Percentiles rank a stretch among this genome's conserved stretches.
phyloP scores from a whole-genome alignment of 2,329 filamentous ascomycete species.

The Calonectria multiphialidica region DNA sequence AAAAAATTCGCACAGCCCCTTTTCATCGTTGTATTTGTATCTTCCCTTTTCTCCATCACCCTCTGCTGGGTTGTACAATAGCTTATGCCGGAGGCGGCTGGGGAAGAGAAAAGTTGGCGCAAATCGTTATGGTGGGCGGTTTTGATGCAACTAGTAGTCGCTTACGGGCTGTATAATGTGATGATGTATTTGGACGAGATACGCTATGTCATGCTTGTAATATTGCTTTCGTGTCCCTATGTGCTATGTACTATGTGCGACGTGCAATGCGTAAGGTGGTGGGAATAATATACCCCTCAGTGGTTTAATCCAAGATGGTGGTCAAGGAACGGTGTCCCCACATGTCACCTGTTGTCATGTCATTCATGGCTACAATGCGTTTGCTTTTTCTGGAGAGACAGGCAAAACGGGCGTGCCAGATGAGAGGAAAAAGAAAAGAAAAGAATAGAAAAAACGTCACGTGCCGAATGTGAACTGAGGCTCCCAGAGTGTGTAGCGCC shows the following conservation, averaged over 20 bases:
- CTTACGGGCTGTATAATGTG: conserved; percentile 24
- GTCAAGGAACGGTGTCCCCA: neutral
- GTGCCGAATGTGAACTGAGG: neutral
- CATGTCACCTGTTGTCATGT: neutral
- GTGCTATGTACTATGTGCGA: no score
- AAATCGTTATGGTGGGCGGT: conserved; percentile 48
- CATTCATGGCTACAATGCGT: neutral
- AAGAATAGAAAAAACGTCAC: neutral
- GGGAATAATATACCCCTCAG: neutral
- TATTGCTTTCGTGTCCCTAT: neutral
- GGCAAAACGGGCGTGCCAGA: neutral
- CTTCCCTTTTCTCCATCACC: conserved; percentile 46
- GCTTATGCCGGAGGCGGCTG: conserved; percentile 47
- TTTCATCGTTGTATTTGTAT: conserved; percentile 51
- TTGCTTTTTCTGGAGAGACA: neutral
- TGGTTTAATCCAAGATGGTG: neutral
- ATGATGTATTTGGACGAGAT: conserved; percentile 11
- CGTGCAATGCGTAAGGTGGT: neutral
- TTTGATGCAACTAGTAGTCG: conserved; percentile 34
- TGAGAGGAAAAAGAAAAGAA: neutral
- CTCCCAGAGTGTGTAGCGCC: neutral
- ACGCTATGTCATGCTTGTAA: neutral
- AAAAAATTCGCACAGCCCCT: conserved; percentile 42
- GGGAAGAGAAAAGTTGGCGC: conserved; percentile 50
- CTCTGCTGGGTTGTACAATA: conserved; percentile 53